Conservation (phyloP, 495 filamentous ascomycete genomes). For the Alectoria sarmentosa region DNA sequence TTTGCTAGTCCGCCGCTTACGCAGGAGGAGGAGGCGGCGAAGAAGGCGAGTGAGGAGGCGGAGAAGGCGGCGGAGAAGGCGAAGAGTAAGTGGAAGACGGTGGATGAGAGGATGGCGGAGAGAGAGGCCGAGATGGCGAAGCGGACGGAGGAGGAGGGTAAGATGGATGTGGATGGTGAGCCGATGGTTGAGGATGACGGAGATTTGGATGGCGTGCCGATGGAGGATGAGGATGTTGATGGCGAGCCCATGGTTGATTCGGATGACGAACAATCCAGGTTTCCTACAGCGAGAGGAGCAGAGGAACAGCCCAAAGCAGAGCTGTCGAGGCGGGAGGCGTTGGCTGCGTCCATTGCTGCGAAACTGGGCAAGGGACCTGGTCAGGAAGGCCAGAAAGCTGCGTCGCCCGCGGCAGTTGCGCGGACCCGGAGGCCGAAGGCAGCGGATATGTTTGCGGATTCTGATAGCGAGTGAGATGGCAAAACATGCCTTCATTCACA, state of each 20-base stretch:
- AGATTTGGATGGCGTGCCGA: constrained; percentile 46
- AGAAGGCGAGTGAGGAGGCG: constrained; percentile 38
- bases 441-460: constrained; percentile 90
- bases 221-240: constrained; percentile 49
- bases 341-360: constrained; percentile 26
- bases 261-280: constrained; percentile 35
- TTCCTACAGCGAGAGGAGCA: constrained; percentile 14
- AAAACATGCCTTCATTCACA: not conserved
- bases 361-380: constrained; percentile 25
- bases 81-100: constrained; percentile 65
- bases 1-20: constrained; percentile 70
- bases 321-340: constrained; percentile 23
- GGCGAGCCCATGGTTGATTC: constrained; percentile 46
- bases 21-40: constrained; percentile 34
- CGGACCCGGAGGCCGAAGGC: constrained; percentile 65
- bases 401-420: constrained; percentile 18
- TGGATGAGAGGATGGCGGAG: constrained; percentile 49
- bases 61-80: constrained; percentile 42
- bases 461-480: constrained; percentile 40
- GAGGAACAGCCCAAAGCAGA: constrained; percentile 1
- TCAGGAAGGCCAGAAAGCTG: constrained; percentile 26
- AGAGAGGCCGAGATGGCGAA: constrained; percentile 30
- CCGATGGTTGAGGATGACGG: constrained; percentile 28
- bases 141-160: constrained; percentile 21
- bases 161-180: constrained; percentile 31